phyloP scores from a whole-genome alignment of 2,329 filamentous ascomycete genomes.

The Colletotrichum aenigma region DNA sequence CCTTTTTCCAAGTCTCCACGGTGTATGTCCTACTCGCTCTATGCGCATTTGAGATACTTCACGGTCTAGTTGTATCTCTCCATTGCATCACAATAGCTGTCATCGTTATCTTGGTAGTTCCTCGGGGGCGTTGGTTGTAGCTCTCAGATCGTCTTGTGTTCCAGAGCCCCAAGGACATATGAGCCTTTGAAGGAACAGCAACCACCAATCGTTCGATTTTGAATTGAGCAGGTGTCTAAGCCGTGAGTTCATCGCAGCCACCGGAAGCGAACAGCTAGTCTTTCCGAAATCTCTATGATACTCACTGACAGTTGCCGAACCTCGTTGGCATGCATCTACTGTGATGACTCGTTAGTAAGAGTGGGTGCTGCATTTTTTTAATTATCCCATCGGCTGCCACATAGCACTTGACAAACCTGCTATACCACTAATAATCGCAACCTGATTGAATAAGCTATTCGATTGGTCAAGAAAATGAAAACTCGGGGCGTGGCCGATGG shows the following conservation, averaged over 20 bases:
- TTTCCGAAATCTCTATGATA: not conserved
- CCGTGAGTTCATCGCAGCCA: not conserved
- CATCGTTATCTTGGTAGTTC: not conserved
- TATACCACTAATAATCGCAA: not conserved
- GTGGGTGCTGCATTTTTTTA: not conserved
- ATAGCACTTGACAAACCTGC: not conserved
- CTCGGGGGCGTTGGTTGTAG: not conserved
- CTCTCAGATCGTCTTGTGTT: not conserved
- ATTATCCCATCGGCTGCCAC: not conserved
- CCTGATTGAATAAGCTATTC: not conserved
- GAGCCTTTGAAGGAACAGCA: not conserved
- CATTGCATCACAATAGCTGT: not conserved
- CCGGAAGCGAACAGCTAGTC: not conserved
- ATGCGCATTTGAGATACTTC: not conserved
- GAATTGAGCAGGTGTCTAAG: not conserved
- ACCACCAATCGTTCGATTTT: not conserved
- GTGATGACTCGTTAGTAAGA: not conserved
- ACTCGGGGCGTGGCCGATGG: not conserved
- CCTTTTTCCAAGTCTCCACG: not conserved
- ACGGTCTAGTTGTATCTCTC: not conserved
- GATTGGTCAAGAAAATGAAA: not conserved
- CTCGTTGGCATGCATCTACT: not conserved
- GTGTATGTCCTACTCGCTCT: not conserved
- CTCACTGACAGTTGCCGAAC: not conserved
- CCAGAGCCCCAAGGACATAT: not conserved